phyloP scores from a whole-genome alignment of 164 flowering plant species.

The Aristolochia fimbriata region DNA sequence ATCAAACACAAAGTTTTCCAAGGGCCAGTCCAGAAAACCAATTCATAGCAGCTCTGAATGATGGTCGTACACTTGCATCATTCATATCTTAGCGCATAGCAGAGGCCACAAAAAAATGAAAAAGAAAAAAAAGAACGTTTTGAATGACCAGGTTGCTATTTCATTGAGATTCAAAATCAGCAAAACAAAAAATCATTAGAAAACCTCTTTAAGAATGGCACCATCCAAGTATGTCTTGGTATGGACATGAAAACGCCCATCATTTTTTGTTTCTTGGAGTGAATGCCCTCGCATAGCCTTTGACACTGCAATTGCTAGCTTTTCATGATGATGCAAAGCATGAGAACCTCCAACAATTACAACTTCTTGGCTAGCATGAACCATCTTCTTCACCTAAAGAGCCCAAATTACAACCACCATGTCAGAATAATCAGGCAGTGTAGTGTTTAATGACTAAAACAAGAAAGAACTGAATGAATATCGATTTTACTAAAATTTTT shows the following conservation, averaged over 20 bases:
- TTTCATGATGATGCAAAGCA: slow-evolving; percentile 85
- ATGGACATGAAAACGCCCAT: slow-evolving; percentile 96
- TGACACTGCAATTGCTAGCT: slow-evolving; percentile 91
- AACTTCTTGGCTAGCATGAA: slow-evolving; percentile 82
- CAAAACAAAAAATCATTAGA: too few relatives aligned
- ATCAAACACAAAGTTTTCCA: too few relatives aligned
- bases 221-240: slow-evolving; percentile 91
- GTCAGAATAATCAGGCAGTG: not conserved
- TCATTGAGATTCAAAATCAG: too few relatives aligned
- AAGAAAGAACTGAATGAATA: not conserved
- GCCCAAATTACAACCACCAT: not conserved
- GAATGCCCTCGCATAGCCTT: slow-evolving; percentile 96
- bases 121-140: too few relatives aligned
- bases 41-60: not conserved
- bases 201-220: slow-evolving; percentile 86
- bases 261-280: slow-evolving; percentile 88
- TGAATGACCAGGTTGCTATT: too few relatives aligned
- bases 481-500: too few relatives aligned
- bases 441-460: too few relatives aligned
- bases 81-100: not conserved
- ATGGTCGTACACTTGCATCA: not conserved
- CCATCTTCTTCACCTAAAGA: slow-evolving; percentile 79
- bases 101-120: too few relatives aligned
- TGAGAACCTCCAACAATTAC: slow-evolving; percentile 81
- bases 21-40: too few relatives aligned